Evolutionary conservation across 2,329 filamentous ascomycete genomes (phyloP), one percentile per base, ranked within the genome.

Genomic region (Fusarium hostae): DNA sequence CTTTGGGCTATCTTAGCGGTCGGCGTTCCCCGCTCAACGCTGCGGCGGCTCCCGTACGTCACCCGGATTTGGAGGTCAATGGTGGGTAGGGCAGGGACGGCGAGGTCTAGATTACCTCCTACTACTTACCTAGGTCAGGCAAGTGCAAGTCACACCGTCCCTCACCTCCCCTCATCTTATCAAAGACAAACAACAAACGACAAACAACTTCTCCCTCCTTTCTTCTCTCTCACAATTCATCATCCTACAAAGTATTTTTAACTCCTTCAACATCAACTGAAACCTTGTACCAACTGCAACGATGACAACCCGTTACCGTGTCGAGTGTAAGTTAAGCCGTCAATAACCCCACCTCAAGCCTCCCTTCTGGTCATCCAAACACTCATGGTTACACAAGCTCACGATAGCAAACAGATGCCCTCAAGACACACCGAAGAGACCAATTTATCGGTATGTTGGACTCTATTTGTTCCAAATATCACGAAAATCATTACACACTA

Each of bases 351-450:
- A 51, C 44, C 66, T 62, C 60, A 18, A 24, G 28, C n/a, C 30
- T 43, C 48, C 50, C 48, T 43, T 26, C 18, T 20, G 30, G 16
- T 45, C 32, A 41, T 12, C 37, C 39, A 57, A 45, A 30, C 52
- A 58, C 39, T 45, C 56, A 58, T 63, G 55, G 44, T 61, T 50
- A 63, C 65, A 67, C 55, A 68, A 41, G 35, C 77, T 78, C 45
- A 80, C 47, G 24, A 64, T 65, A 61, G 28, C n/a, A 58, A 59
- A 32, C 71, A 90, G 88, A 90, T 84, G 86, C 88, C 50, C 85
- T 89, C 77, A 90, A 97, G 88, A 95, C 94, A 57, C 95, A 98
- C 84, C 89, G 95, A 60, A 87, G 95, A 79, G 95, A 98, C 80
- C 95, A 98, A 81, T 90, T 98, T 77, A 94, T 94, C 82, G 87